Conservation (phyloP, 306 rosid genomes). For the Vigna mungo region DNA sequence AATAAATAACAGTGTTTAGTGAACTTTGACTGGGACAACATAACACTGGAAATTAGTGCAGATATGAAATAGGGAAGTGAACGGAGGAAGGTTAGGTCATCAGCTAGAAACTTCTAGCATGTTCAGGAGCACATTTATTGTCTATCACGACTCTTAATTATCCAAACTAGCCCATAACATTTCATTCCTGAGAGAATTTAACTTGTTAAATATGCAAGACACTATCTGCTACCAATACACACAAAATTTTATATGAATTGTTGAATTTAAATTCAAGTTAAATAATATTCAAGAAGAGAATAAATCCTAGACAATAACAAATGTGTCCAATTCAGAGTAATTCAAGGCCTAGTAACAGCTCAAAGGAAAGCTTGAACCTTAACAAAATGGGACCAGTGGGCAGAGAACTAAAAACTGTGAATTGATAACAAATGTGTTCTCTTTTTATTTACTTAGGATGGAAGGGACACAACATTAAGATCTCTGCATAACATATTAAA, state of each 20-base stretch:
- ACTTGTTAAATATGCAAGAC: conserved; percentile 25
- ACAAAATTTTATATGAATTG: not conserved
- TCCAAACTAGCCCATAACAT: conserved; percentile 37
- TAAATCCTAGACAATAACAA: not conserved
- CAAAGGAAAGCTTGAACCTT: conserved; percentile 28
- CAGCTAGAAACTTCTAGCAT: conserved; percentile 36
- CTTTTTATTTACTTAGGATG: too few species aligned
- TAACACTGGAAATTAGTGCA: too few species aligned
- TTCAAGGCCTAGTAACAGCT: conserved; percentile 31
- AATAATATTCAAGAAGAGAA: not conserved
- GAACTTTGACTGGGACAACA: too few species aligned
- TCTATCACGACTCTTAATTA: conserved; percentile 19
- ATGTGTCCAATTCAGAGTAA: conserved; percentile 29
- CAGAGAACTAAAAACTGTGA: too few species aligned
- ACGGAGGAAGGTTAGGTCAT: conserved; percentile 39
- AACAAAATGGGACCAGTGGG: too few species aligned
- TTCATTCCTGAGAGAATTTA: conserved; percentile 11
- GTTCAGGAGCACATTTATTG: conserved; percentile 27
- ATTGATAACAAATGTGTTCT: too few species aligned
- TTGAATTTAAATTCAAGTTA: not conserved
- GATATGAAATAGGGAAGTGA: too few species aligned
- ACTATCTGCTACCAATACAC: not conserved
- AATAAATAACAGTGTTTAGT: too few species aligned
- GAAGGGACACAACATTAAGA: too few species aligned
- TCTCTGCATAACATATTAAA: too few species aligned